Evolutionary conservation across 129 eudicot genomes (phyloP).

Genomic region (Kitagawia praeruptora): DNA sequence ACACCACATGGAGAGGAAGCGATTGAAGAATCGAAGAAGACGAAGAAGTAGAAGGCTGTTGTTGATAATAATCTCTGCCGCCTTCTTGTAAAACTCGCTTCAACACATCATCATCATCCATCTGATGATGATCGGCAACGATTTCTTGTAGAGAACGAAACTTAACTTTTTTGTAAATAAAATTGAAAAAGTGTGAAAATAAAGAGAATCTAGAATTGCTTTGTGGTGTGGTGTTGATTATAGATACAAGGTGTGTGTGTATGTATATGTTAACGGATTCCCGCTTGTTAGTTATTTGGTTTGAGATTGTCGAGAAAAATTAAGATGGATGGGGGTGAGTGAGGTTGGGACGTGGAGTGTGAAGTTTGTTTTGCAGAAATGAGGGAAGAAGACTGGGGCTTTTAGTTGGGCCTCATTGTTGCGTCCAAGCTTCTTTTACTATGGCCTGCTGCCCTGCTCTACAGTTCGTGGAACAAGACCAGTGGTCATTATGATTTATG

Average conservation of each 20-base stretch:
- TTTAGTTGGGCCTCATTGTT: not conserved
- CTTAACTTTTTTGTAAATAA: not conserved
- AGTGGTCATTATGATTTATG: too few relatives aligned
- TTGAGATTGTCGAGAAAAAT: not conserved
- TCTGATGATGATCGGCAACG: slow-evolving; percentile 2
- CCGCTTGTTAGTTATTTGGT: slow-evolving; percentile 8
- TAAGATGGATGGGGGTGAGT: not conserved
- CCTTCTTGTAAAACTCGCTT: slow-evolving; percentile 88
- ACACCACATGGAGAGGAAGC: slow-evolving; percentile 94
- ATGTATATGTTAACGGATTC: not conserved
- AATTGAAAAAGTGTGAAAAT: not conserved
- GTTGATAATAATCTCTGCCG: slow-evolving; percentile 83
- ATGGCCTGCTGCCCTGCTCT: not conserved
- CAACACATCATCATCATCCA: slow-evolving; percentile 92
- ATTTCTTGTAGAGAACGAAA: slow-evolving; percentile 7
- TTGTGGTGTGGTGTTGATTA: not conserved
- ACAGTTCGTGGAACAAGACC: too few relatives aligned
- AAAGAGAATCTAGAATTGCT: slow-evolving; percentile 11
- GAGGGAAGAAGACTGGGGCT: not conserved
- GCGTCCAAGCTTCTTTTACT: not conserved
- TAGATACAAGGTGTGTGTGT: not conserved
- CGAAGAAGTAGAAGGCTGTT: slow-evolving; percentile 78
- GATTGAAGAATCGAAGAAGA: slow-evolving; percentile 94
- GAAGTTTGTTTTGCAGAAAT: not conserved
- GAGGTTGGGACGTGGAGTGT: not conserved